phyloP scores from a whole-genome alignment of 768 basidiomycete species.

The Artomyces pyxidatus region DNA sequence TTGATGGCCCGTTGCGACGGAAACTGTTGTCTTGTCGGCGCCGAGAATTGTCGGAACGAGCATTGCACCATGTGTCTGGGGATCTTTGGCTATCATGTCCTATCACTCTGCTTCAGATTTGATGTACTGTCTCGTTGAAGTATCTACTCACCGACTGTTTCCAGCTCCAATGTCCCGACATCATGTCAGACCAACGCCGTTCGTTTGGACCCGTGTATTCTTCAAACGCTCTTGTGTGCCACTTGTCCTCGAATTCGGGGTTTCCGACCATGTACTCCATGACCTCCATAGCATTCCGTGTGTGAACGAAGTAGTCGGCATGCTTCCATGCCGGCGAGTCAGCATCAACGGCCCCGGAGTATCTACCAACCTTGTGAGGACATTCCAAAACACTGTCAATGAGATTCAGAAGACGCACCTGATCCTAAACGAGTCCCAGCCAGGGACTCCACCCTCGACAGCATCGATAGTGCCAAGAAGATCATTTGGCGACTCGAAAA shows the following conservation, averaged over 20 bases:
- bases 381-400: no score
- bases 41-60: conserved; percentile 17
- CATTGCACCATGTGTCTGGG: conserved; percentile 7
- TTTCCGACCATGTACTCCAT: not conserved
- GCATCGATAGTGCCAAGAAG: not conserved
- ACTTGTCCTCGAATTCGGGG: not conserved
- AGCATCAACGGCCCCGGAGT: not conserved
- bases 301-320: not conserved
- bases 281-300: not conserved
- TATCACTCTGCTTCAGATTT: not conserved
- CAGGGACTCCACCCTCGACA: not conserved
- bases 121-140: not conserved
- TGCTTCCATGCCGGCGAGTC: not conserved
- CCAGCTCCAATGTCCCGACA: conserved; percentile 36
- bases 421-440: not conserved
- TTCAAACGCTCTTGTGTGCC: not conserved
- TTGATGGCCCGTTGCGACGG: conserved; percentile 18
- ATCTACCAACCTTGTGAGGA: no score
- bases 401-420: no score
- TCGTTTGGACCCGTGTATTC: not conserved
- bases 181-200: conserved; percentile 21
- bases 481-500: not conserved
- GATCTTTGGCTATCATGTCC: conserved; percentile 9
- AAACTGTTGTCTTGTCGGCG: conserved; percentile 22
- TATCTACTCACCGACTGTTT: conserved; percentile 25